These are phyloP conservation scores for Colletotrichum limetticola DNA, from an alignment of 2,329 filamentous ascomycete species.

Conservation along the genomic window DNA sequence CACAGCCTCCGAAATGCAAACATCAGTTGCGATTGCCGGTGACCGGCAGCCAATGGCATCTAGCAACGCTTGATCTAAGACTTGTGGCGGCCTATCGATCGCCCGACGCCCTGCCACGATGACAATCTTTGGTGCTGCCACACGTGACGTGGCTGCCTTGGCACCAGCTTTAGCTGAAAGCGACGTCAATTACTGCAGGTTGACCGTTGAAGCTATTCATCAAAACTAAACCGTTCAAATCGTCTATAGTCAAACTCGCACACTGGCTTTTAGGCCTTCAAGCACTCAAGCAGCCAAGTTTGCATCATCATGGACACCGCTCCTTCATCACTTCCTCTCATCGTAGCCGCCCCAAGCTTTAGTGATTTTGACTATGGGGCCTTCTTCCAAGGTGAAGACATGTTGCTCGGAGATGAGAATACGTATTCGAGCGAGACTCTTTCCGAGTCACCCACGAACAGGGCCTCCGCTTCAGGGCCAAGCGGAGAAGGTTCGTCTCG, in stretches of 20 bases:
- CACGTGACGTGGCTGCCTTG: constrained; percentile 26
- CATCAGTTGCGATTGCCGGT: neutral
- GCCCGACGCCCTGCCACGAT: constrained; percentile 42
- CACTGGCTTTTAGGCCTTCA: neutral
- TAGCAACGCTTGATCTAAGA: constrained; percentile 9
- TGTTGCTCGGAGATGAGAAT: constrained; percentile 37
- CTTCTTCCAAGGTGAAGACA: constrained; percentile 46
- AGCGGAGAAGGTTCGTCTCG: neutral
- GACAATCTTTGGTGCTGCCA: neutral
- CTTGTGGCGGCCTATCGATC: constrained; percentile 43
- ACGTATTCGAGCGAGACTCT: constrained; percentile 37
- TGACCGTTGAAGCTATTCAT: constrained; percentile 9
- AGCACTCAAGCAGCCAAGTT: too few species aligned
- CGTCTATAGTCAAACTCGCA: neutral
- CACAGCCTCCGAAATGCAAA: constrained; percentile 15
- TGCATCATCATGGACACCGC: constrained; percentile 10
- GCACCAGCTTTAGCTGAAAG: neutral
- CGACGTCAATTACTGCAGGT: constrained; percentile 2
- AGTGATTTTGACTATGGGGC: constrained; percentile 51
- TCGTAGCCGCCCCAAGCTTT: constrained; percentile 43
- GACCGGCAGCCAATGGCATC: constrained; percentile 9
- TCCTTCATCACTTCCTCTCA: constrained; percentile 26
- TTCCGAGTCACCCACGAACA: constrained; percentile 40
- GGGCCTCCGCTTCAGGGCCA: neutral
- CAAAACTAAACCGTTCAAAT: neutral